Conservation (phyloP, 176 grass and related monocot species). For the Carex scoparia region DNA sequence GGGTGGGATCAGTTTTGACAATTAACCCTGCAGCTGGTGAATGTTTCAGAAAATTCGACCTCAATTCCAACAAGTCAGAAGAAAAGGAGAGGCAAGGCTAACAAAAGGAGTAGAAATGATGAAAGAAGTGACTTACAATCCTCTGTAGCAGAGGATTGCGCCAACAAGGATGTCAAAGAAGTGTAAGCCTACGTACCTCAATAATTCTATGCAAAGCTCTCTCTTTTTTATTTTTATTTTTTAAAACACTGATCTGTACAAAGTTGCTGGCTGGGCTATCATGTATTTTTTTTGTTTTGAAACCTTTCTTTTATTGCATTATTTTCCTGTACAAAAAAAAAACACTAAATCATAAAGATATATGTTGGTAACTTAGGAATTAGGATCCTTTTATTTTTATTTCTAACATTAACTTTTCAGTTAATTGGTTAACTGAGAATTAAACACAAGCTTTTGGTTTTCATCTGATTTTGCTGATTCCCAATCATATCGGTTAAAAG, state of each 20-base stretch:
- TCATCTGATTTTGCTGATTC: neutral
- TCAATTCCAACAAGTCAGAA: neutral
- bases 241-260: too few species aligned
- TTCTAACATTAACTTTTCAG: neutral
- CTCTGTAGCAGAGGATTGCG: neutral
- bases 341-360: neutral
- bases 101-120: neutral
- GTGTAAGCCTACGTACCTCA: neutral
- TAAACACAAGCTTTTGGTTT: neutral
- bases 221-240: neutral
- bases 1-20: neutral
- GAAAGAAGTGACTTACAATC: neutral
- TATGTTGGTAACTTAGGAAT: neutral
- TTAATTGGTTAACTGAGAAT: neutral
- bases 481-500: neutral
- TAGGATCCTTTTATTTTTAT: neutral
- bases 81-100: neutral
- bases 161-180: neutral
- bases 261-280: too few species aligned
- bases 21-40: neutral
- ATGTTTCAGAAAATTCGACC: neutral
- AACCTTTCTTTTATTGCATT: slow-evolving; percentile 28
- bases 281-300: too few species aligned
- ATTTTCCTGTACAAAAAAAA: slow-evolving; percentile 48
- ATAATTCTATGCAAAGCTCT: neutral